These are phyloP conservation scores for Cyathus striatus DNA, from an alignment of 768 basidiomycete genomes.

Conservation along the genomic window DNA sequence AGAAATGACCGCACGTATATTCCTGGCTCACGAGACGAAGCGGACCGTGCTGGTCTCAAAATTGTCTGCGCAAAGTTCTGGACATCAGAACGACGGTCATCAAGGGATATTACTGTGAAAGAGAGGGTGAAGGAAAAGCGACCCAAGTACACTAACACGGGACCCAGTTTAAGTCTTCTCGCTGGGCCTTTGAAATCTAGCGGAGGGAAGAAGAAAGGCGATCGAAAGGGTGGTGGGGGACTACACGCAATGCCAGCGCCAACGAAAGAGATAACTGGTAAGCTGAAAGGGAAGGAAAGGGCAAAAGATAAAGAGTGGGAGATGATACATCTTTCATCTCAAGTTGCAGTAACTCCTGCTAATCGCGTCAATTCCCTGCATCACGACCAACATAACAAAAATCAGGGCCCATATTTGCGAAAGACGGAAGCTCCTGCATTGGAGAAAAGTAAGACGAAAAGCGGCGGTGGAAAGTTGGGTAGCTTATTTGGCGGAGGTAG, in stretches of 20 bases:
- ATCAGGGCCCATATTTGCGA: too few species aligned
- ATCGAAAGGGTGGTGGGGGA: background rate
- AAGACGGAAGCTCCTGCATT: too few species aligned
- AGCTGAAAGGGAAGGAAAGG: background rate
- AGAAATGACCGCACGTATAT: slow-evolving; percentile 12
- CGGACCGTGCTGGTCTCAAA: slow-evolving; percentile 18
- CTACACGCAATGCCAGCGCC: background rate
- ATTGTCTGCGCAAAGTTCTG: slow-evolving; percentile 39
- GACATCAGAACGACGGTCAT: slow-evolving; percentile 4
- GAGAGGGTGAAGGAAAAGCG: slow-evolving; percentile 1
- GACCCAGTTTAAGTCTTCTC: slow-evolving; percentile 11
- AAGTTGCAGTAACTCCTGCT: too few species aligned
- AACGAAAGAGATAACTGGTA: background rate
- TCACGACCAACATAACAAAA: too few species aligned
- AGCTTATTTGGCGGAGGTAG: too few species aligned
- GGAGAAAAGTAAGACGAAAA: too few species aligned
- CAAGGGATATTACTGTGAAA: background rate
- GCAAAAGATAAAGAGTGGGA: too few species aligned
- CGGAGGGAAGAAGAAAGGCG: background rate
- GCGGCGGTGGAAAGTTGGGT: too few species aligned
- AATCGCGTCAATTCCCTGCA: too few species aligned
- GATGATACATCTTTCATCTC: too few species aligned
- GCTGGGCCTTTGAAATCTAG: background rate
- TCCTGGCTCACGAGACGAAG: slow-evolving; percentile 19
- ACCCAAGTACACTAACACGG: slow-evolving; percentile 10